Percentiles rank a stretch among this genome's conserved stretches.
These are phyloP conservation scores for Salix exigua DNA, from an alignment of 345 rosid species.

Conservation along the genomic window DNA sequence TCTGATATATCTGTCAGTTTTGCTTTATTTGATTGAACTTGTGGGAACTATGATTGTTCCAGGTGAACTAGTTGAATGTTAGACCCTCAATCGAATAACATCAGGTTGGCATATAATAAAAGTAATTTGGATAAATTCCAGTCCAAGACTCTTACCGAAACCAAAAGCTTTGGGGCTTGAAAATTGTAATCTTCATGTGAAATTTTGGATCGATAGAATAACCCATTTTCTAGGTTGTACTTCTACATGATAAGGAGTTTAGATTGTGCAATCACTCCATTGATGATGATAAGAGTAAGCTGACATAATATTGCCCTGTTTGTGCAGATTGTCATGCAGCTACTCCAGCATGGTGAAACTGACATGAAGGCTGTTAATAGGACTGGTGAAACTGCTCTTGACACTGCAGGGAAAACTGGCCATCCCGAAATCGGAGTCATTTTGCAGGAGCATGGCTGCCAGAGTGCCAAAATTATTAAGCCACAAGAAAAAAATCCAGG, in stretches of 20 bases:
- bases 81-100: neutral
- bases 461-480: slow-evolving; percentile 53
- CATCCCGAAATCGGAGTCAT: slow-evolving; percentile 42
- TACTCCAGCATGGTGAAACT: slow-evolving; percentile 48
- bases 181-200: neutral
- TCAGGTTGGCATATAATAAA: neutral
- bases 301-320: slow-evolving; percentile 7
- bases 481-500: slow-evolving; percentile 53
- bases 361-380: slow-evolving; percentile 52
- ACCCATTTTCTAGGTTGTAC: neutral
- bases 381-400: slow-evolving; percentile 70
- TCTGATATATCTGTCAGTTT: too few relatives aligned
- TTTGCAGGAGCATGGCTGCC: slow-evolving; percentile 63
- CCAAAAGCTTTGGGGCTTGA: neutral
- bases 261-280: neutral
- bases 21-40: neutral
- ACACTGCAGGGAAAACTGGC: slow-evolving; percentile 82
- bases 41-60: too few relatives aligned
- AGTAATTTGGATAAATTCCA: neutral
- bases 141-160: neutral
- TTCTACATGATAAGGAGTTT: neutral
- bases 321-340: slow-evolving; percentile 61
- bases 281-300: neutral
- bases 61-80: too few relatives aligned
- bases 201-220: neutral